Base-by-base conservation (phyloP, 2,329 filamentous ascomycete genomes). In the Bipolaris cookei region DNA sequence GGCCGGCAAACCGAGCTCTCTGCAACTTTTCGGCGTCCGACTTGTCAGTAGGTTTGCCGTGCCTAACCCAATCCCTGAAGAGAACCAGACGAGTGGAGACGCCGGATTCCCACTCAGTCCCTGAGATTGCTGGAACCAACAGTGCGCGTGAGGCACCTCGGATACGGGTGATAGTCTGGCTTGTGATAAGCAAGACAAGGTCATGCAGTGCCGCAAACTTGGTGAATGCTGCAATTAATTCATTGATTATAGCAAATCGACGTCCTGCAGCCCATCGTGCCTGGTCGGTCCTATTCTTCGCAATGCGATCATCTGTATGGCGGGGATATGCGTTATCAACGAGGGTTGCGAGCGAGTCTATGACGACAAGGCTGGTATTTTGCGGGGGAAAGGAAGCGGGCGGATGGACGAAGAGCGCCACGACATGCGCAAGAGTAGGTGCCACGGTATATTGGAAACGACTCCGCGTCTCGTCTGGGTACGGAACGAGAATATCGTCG, bases 131-230 rank as follows among this genome's bases (percentile, higher is more conserved):
- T 14, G 92, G 90, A 51, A 88, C 84, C 46, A 98, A 80, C 10
- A 88, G 84, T 13, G 92, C 90, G 63, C 82, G 84, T 63, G 79
- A 82, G 62, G 84, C 88, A 3, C 82, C 81, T 60, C 89, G 87
- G 78, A 96, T 88, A 64, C 88, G 90, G n/a, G 91, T 96, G 39
- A 88, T 89, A 57, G 90, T 91, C 72, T 96, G 92, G 35, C 88
- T 92, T 46, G 92, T 82, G 18, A 95, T 74, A 2, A 97, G 80
- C 39, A 96, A 81, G 21, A 91, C 90, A 50, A 93, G 82, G 67
- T 90, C 84, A 62, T 86, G 84, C 28, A 88, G 84, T 10, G 89
- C 87, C 4, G 93, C 91, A 10, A 96, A 82, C 67, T 89, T 93
- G 59, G 89, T 85, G 3, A 88, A 76, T 35, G 80, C 79, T 3